A percentile compares a stretch with the other conserved stretches of the same genome.
phyloP scores from a whole-genome alignment of 306 rosid genomes.

The Fagus sylvatica region DNA sequence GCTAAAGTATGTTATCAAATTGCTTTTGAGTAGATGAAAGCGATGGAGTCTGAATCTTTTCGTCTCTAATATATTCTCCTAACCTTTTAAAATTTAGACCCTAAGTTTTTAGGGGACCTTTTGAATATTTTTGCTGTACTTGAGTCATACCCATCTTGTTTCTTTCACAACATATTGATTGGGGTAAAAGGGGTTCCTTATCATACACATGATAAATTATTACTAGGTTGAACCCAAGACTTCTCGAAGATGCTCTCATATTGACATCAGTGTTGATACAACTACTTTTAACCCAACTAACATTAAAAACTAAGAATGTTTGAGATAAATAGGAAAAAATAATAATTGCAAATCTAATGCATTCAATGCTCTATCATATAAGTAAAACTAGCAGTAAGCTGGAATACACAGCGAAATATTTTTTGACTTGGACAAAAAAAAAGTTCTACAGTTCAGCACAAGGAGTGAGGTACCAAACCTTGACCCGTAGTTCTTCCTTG shows the following conservation, averaged over 20 bases:
- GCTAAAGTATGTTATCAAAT: neutral
- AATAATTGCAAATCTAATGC: neutral
- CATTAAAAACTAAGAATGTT: neutral
- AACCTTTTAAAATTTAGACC: neutral
- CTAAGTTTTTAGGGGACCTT: neutral
- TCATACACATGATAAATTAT: neutral
- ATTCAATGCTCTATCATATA: neutral
- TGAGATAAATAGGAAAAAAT: neutral
- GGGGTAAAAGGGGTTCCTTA: neutral
- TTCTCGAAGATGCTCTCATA: neutral
- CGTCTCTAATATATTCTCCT: neutral
- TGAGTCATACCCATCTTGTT: neutral
- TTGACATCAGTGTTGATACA: neutral
- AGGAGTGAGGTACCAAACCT: constrained; percentile 65
- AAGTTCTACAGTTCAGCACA: constrained; percentile 10
- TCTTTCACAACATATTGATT: neutral
- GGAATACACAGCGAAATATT: too few species aligned
- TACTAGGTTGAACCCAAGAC: neutral
- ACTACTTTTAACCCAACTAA: neutral
- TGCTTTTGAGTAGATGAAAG: neutral
- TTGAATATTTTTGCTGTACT: neutral
- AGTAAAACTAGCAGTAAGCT: neutral
- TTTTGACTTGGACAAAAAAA: neutral
- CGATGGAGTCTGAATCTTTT: neutral
- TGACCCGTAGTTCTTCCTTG: constrained; percentile 44